Percentiles rank a stretch among this genome's conserved stretches.
Conservation (phyloP, 1,284 basidiomycete genomes). For the Marasmius fiardii region DNA sequence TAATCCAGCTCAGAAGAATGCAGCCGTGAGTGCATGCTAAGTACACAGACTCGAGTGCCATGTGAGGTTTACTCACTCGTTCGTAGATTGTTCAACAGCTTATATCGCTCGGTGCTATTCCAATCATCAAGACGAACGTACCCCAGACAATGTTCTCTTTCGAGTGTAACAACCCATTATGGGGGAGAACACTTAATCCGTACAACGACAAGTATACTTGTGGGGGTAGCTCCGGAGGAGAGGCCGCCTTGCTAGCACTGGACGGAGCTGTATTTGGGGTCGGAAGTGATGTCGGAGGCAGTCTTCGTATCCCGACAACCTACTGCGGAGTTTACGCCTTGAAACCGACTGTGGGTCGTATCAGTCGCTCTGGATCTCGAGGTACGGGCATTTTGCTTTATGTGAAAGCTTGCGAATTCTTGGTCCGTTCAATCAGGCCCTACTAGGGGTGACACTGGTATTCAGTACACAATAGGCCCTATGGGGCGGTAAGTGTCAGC, state of each 20-base stretch:
- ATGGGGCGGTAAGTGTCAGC: slow-evolving; percentile 61
- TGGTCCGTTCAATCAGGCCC: slow-evolving; percentile 34
- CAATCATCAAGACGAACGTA: slow-evolving; percentile 59
- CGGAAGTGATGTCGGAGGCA: slow-evolving; percentile 79
- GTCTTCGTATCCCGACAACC: slow-evolving; percentile 74
- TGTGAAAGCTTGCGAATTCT: background rate
- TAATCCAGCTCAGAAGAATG: slow-evolving; percentile 52
- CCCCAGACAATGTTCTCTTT: slow-evolving; percentile 84
- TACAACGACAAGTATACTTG: slow-evolving; percentile 60
- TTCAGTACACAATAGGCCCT: slow-evolving; percentile 62
- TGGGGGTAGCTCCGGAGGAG: slow-evolving; percentile 81
- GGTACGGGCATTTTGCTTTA: slow-evolving; percentile 27
- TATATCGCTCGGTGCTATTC: slow-evolving; percentile 45
- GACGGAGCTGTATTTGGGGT: slow-evolving; percentile 78
- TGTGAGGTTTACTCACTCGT: background rate
- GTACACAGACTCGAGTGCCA: background rate
- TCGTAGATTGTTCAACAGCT: slow-evolving; percentile 42
- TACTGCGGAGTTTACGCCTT: slow-evolving; percentile 82
- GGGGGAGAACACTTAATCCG: slow-evolving; percentile 74
- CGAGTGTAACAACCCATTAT: slow-evolving; percentile 85
- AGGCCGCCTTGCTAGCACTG: slow-evolving; percentile 71
- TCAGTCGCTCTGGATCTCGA: slow-evolving; percentile 46
- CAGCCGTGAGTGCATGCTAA: slow-evolving; percentile 46
- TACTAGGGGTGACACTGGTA: slow-evolving; percentile 64
- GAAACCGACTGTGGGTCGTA: slow-evolving; percentile 63